Percentiles rank a stretch among this genome's conserved stretches.
These are phyloP conservation scores for Penicillium hordei DNA, from an alignment of 2,329 filamentous ascomycete genomes.

Conservation along the genomic window DNA sequence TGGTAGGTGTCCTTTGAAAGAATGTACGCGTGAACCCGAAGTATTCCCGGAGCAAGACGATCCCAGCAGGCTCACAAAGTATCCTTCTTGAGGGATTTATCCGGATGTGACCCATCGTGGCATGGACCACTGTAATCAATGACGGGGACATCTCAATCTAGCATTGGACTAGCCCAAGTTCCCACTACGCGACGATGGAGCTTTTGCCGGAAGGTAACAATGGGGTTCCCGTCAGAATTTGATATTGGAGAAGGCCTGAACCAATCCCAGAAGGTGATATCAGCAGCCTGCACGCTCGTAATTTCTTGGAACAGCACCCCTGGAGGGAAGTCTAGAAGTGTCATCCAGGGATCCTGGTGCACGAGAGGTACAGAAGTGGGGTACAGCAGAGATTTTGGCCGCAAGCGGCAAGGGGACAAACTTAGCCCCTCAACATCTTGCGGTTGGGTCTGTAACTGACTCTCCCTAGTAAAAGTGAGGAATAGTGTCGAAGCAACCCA, in stretches of 20 bases:
- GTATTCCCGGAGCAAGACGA: not conserved
- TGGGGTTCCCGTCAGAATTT: not conserved
- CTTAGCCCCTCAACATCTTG: not conserved
- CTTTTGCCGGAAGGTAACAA: not conserved
- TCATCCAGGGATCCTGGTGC: conserved; percentile 17
- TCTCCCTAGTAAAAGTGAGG: not conserved
- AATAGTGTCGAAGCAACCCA: not conserved
- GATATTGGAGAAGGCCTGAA: not conserved
- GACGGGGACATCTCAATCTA: conserved; percentile 10
- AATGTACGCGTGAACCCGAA: conserved; percentile 2
- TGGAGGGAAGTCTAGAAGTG: conserved; percentile 15
- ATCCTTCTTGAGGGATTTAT: not conserved
- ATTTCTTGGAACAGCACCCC: not conserved
- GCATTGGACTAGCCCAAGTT: not conserved
- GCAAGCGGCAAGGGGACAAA: conserved; percentile 16
- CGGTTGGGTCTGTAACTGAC: not conserved
- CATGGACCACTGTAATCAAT: conserved; percentile 10
- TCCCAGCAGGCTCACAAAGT: not conserved
- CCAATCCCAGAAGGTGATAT: not conserved
- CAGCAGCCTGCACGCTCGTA: not conserved
- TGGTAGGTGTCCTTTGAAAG: not conserved
- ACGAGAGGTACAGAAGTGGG: conserved; percentile 15
- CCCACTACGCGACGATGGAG: not conserved
- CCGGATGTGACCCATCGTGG: not conserved
- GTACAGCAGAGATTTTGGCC: conserved; percentile 6